Evolutionary conservation across 257 asterid species (phyloP).

Genomic region (Paulownia fortunei): DNA sequence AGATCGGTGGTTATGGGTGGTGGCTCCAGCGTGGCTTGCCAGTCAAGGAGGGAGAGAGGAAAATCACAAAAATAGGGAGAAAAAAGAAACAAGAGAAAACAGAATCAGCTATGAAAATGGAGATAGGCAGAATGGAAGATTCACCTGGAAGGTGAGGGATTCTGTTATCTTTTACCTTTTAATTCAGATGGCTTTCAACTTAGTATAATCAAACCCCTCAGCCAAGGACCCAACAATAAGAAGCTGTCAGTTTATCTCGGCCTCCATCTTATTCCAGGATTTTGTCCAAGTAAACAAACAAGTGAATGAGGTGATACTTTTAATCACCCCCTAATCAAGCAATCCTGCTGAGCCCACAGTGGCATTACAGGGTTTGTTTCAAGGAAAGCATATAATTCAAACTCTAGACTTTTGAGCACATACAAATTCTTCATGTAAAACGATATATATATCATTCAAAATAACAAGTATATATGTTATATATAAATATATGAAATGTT

Average conservation of each 20-base stretch:
- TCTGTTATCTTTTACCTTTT: too few species aligned
- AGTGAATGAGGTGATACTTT: neutral
- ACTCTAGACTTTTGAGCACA: neutral
- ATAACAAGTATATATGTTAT: too few species aligned
- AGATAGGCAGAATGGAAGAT: neutral
- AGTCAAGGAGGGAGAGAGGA: neutral
- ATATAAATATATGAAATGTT: too few species aligned
- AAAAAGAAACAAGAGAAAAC: too few species aligned
- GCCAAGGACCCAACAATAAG: too few species aligned
- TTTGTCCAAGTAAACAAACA: neutral
- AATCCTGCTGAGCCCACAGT: neutral
- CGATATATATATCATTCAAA: neutral
- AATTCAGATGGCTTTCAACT: too few species aligned
- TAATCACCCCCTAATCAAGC: neutral
- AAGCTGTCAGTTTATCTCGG: too few species aligned
- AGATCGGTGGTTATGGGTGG: neutral
- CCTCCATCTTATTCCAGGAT: neutral
- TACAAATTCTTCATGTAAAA: neutral
- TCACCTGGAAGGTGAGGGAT: too few species aligned
- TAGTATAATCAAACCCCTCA: too few species aligned
- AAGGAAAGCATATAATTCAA: neutral
- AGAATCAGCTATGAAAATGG: neutral
- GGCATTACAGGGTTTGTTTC: neutral
- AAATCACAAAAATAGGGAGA: neutral
- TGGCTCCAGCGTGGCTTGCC: neutral